Evolutionary conservation across 2,329 filamentous ascomycete genomes (phyloP), one percentile per base, ranked within the genome.

Genomic region (Colletotrichum salicis): DNA sequence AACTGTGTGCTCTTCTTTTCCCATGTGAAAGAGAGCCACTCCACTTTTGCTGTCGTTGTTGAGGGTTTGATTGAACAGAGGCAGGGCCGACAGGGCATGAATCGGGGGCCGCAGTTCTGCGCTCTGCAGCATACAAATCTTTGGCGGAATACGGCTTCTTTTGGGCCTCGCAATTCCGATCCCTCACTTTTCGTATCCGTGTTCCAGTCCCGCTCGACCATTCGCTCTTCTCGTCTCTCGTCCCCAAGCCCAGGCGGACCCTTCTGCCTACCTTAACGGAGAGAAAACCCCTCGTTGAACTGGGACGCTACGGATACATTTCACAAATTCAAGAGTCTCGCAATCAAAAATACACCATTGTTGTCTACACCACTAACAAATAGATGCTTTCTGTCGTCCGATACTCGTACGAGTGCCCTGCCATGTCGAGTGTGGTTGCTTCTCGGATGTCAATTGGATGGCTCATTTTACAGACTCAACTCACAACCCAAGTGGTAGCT

Each of bases 1-100:
- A 56, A 22, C 19, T 48, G 41, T 69, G 59, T 71, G 45, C 55
- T 51, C 48, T 31, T 64, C 55, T 37, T 64, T 37, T 63, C 19
- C 41, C 70, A 72, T 72, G 70, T 72, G 70, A 72, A 55, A 69
- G 65, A 59, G 35, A 35, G 22, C 33, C 35, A 60, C 70, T 69
- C 70, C 70, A 69, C 70, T 72, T 72, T 72, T 72, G 65, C 31
- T 22, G 27, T 51, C 60, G 66, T 70, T 61, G 59, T 70, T 70
- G 65, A 37, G 70, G 22, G 15, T 35, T 48, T 72, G 66, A 72
- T 72, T 72, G 65, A 69, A 35, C 41, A 59, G 19, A 59, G 54
- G 13, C 33, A 54, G 65, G 69, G 11, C 51, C 41, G 58, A 33
- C 51, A 71, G 58, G 64, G 52, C 57, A 35, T 31, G 64, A 63